Conservation (phyloP, 352 stramenopile species). For the Phytophthora cajani region DNA sequence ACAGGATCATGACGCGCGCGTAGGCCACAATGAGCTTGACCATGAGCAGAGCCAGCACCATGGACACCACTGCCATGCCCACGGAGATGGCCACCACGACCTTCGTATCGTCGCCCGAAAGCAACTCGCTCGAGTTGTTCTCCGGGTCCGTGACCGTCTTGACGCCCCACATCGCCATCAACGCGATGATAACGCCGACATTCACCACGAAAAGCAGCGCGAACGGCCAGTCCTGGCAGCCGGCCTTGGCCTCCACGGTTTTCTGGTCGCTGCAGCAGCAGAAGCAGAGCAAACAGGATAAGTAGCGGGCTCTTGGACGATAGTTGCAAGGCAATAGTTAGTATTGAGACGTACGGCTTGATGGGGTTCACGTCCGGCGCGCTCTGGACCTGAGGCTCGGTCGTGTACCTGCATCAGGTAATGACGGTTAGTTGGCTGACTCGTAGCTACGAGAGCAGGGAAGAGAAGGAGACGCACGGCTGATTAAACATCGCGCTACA, state of each 20-base stretch:
- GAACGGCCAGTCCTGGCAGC: conserved; percentile 83
- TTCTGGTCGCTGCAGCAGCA: conserved; percentile 42
- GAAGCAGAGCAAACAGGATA: neutral
- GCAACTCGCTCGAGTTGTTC: conserved; percentile 44
- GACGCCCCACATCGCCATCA: conserved; percentile 75
- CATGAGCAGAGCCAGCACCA: conserved; percentile 64
- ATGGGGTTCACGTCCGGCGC: conserved; percentile 66
- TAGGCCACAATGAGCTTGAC: conserved; percentile 86
- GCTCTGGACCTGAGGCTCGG: conserved; percentile 38
- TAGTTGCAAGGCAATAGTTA: neutral
- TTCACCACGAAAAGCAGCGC: conserved; percentile 82
- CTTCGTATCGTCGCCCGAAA: conserved; percentile 70
- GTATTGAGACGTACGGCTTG: conserved; percentile 56
- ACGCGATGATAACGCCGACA: conserved; percentile 71
- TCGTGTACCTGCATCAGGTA: conserved; percentile 39
- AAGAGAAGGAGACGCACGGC: conserved; percentile 27
- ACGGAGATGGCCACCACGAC: conserved; percentile 60
- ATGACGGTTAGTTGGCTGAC: conserved; percentile 2
- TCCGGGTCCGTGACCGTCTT: conserved; percentile 59
- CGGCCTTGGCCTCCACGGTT: conserved; percentile 25
- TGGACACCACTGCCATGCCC: conserved; percentile 63
- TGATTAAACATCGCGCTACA: conserved; percentile 37
- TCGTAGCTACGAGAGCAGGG: neutral
- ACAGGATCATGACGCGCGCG: conserved; percentile 84
- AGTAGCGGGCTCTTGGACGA: neutral